Base-by-base conservation (phyloP, 2,329 filamentous ascomycete genomes). In the Lachnellula hyalina region DNA sequence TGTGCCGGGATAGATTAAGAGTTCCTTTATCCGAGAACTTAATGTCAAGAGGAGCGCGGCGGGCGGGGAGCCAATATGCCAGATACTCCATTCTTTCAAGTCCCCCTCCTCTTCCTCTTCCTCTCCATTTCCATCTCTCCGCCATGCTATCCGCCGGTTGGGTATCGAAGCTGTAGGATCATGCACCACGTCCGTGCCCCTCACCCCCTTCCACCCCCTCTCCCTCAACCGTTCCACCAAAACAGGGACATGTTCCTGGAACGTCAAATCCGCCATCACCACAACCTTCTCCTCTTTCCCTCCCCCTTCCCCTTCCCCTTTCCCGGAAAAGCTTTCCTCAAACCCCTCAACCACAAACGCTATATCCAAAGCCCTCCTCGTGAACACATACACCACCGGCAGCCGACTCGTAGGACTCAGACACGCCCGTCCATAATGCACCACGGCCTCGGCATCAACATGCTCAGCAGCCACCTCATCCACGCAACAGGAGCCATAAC, bases 401-500 rank as follows among this genome's bases (percentile, higher is more conserved):
- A 97, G 74, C 53, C 91, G 79, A 11, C 89, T 88, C 0, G 93
- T 96, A 0, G 93, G 93, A 7, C 91, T 96, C 23, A 99, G 77
- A 68, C 94, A 99, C 0, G 93, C 87, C 51, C 94, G 81, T 3
- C 94, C 94, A 65, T 97, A 99, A 70, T 99, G 94, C 14, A 99
- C 86, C 1, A 97, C 89, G 0, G 91, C 89, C 58, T 97, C 87
- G 6, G 94, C 92, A 65, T 90, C 81, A 15, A 90, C 87, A 70
- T 99, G 94, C 70, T 99, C 92, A 2, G 94, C 94, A 0, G 94
- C 94, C 41, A 97, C 86, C 74, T 99, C 94, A 67, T 99, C 94
- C 17, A 97, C 92, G 67, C 94, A 99, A 73, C 94, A 99, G 0
- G 93, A 87, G 56, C 94, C 95, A 72, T 97, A 99, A 2, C 93